Conservation (phyloP, 1,139 yeast species). For the Pichia sp. region DNA sequence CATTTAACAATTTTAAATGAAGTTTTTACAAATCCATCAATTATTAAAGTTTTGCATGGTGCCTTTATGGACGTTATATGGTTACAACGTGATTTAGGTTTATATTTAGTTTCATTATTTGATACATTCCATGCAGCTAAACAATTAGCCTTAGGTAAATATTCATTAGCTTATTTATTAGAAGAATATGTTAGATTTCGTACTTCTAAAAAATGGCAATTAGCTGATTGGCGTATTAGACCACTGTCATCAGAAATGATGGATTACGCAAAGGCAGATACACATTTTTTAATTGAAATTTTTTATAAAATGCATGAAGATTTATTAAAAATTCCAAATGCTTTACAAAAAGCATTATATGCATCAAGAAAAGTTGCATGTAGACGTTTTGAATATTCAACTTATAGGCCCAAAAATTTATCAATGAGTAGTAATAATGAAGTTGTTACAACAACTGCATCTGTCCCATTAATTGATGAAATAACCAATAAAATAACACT, state of each 20-base stretch:
- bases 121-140: constrained; percentile 92
- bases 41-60: constrained; percentile 90
- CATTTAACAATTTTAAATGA: constrained; percentile 62
- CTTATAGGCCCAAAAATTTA: constrained; percentile 44
- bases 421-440: constrained; percentile 17
- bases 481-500: constrained; percentile 14
- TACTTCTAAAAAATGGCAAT: constrained; percentile 90
- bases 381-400: constrained; percentile 73
- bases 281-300: constrained; percentile 80
- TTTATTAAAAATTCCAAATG: constrained; percentile 35
- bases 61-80: constrained; percentile 96
- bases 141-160: constrained; percentile 69
- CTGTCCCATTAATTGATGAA: constrained; percentile 24
- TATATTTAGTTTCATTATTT: constrained; percentile 82
- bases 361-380: constrained; percentile 79
- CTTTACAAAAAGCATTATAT: constrained; percentile 56
- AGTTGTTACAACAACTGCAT: constrained; percentile 25
- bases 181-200: constrained; percentile 77
- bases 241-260: constrained; percentile 75
- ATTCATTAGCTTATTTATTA: constrained; percentile 77
- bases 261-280: constrained; percentile 90
- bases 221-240: constrained; percentile 95
- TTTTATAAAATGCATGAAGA: constrained; percentile 69
- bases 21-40: constrained; percentile 72
- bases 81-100: constrained; percentile 93